A percentile compares a stretch with the other conserved stretches of the same genome.
Evolutionary conservation across 129 eudicot genomes (phyloP).

Genomic region (Oenanthe sinensis): DNA sequence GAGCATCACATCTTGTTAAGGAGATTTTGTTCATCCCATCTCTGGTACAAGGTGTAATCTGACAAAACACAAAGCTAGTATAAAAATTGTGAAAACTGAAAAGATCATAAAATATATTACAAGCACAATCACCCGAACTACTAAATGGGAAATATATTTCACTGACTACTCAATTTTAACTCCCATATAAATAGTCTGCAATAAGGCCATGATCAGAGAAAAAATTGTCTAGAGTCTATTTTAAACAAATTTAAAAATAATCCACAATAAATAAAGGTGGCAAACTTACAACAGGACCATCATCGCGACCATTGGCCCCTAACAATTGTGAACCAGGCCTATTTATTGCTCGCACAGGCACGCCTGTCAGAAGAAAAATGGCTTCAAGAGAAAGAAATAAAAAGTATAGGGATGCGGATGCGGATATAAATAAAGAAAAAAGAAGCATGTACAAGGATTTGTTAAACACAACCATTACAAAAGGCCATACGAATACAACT

Average conservation of each 20-base stretch:
- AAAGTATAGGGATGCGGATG: neutral
- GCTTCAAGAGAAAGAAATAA: neutral
- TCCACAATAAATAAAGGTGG: neutral
- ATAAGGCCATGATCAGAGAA: neutral
- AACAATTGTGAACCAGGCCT: conserved; percentile 91
- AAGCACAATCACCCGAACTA: neutral
- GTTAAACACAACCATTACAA: neutral
- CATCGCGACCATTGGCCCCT: conserved; percentile 98
- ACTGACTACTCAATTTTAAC: neutral
- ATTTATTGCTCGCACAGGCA: conserved; percentile 80
- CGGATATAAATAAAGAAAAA: neutral
- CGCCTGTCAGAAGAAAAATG: conserved; percentile 36
- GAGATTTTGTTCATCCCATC: conserved; percentile 86
- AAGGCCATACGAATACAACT: neutral
- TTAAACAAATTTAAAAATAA: neutral
- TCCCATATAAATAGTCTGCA: neutral
- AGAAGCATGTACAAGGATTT: neutral
- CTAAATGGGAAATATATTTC: neutral
- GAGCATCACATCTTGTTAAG: conserved; percentile 82
- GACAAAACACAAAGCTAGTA: conserved; percentile 25
- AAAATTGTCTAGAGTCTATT: neutral
- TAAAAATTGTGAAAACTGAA: neutral
- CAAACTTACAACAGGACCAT: conserved; percentile 85
- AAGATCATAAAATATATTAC: neutral
- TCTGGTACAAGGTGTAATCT: conserved; percentile 82